Evolutionary conservation across 2,329 filamentous ascomycete genomes (phyloP), one percentile per base, ranked within the genome.

Genomic region (Alternaria tenuissima): DNA sequence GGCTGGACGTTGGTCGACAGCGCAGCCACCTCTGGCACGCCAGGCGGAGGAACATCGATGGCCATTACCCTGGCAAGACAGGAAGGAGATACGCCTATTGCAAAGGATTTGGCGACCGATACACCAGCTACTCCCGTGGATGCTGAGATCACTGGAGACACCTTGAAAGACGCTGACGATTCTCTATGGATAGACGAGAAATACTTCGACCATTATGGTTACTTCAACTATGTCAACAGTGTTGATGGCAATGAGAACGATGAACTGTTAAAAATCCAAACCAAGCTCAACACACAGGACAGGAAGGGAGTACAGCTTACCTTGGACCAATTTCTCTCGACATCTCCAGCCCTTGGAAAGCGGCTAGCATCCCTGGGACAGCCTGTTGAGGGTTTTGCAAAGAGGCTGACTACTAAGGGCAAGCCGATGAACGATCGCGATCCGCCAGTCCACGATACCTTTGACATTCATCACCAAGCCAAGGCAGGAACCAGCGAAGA

Each of bases 151-250:
- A 9, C 16, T 39, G 16, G 11, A 36, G 18, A 42, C 8, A 20
- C 44, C 11, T 18, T 6, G 9, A 14, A 42, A 3, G 43, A 55
- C 14, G 38, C 8, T 8, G 5, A 20, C 5, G 8, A 55, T 20
- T 16, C 5, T 12, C 28, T 28, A 11, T 39, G 32, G 34, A n/a
- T 53, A 6, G 43, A 61, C 11, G 49, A 30, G 6, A 59, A 52
- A 34, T 62, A 62, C n/a, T 58, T 58, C 32, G 55, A 36, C 6
- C 44, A 55, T 20, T 53, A 52, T 20, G 38, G 34, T n/a, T 62
- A 62, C 39, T 16, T 58, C 11, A 18, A 52, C 6, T 30, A 52
- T 41, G 20, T 54, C 28, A 52, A 36, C 36, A 34, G 36, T 24
- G 20, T 22, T 20, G 11, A 16, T 36, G 11, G 30, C 5, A 8